Evolutionary conservation across 768 basidiomycete genomes (phyloP).

Genomic region (Mycena metata): DNA sequence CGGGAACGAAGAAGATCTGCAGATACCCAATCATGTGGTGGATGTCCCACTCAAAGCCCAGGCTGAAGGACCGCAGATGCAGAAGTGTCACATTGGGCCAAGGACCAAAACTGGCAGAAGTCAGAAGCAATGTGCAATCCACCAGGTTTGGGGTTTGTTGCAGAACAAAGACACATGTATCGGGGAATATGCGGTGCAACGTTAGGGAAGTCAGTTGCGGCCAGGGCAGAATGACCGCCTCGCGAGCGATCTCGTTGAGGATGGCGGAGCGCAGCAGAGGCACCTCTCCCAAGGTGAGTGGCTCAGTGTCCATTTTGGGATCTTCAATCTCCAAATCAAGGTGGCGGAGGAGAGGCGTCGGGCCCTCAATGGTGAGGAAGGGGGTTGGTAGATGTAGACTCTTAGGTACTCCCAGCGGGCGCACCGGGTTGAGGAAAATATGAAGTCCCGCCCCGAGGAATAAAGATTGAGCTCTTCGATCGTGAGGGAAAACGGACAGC

Average conservation of each 20-base stretch:
- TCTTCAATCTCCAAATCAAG: neutral
- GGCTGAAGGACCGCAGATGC: neutral
- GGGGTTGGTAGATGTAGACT: neutral
- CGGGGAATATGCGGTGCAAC: neutral
- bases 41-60: neutral
- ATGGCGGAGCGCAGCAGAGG: neutral
- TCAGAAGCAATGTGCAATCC: neutral
- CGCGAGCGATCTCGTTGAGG: neutral
- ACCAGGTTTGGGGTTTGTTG: neutral
- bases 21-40: neutral
- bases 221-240: neutral
- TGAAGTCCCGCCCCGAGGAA: no score
- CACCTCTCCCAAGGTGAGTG: neutral
- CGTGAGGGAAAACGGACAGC: no score
- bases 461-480: no score
- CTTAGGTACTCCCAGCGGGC: neutral
- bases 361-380: neutral
- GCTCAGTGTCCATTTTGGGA: neutral
- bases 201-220: neutral
- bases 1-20: neutral
- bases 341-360: neutral
- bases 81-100: neutral
- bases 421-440: neutral
- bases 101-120: neutral
- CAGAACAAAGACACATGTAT: neutral